Percentiles rank a stretch among this genome's conserved stretches.
Conservation (phyloP, 805 yeast genomes). For the Metschnikowia noctiluminum region DNA sequence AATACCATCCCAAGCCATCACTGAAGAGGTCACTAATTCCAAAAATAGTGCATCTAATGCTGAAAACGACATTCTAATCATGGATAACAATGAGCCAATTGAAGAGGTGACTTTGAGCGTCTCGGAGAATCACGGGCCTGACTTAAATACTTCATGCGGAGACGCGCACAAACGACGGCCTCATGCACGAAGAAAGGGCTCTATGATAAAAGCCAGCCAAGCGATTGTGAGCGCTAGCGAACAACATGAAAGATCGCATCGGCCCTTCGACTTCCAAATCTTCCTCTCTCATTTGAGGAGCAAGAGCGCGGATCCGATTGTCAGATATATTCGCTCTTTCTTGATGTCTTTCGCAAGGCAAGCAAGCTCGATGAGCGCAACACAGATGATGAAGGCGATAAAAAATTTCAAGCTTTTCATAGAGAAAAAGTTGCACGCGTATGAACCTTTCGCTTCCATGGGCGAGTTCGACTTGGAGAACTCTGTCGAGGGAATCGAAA, state of each 20-base stretch:
- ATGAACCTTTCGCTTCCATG: slow-evolving; percentile 72
- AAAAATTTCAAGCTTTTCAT: slow-evolving; percentile 75
- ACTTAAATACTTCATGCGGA: neutral
- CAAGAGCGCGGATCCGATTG: slow-evolving; percentile 82
- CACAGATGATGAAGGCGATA: slow-evolving; percentile 76
- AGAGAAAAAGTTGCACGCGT: slow-evolving; percentile 53
- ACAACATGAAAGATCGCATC: slow-evolving; percentile 41
- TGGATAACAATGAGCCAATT: slow-evolving; percentile 10
- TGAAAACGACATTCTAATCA: slow-evolving; percentile 1
- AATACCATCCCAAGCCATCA: no score
- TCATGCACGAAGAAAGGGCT: slow-evolving; percentile 10
- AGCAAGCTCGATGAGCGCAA: slow-evolving; percentile 55
- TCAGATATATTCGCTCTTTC: slow-evolving; percentile 81
- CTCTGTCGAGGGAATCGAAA: slow-evolving; percentile 88
- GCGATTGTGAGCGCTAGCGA: slow-evolving; percentile 27
- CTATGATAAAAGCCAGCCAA: slow-evolving; percentile 11
- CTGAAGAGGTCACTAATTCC: no score
- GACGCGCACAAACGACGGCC: slow-evolving; percentile 4
- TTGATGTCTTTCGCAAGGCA: slow-evolving; percentile 69
- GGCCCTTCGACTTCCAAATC: slow-evolving; percentile 76
- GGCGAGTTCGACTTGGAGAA: slow-evolving; percentile 57
- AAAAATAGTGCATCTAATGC: neutral
- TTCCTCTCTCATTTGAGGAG: slow-evolving; percentile 70
- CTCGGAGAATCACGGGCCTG: neutral
- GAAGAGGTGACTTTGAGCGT: slow-evolving; percentile 9